Conservation (phyloP, 257 asterid genomes). For the Perilla frutescens region DNA sequence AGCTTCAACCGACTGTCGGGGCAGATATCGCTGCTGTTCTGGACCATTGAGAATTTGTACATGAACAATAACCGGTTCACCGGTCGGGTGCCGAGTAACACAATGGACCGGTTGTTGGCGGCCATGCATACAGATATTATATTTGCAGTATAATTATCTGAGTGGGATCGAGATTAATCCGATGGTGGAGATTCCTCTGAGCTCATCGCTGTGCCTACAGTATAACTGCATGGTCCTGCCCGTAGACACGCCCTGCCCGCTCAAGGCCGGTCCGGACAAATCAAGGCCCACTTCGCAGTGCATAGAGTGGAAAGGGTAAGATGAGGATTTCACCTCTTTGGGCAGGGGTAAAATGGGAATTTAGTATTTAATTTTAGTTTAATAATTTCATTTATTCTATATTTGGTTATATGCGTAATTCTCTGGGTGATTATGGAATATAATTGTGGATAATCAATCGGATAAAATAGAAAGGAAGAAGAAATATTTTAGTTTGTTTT, state of each 20-base stretch:
- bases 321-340: slow-evolving; percentile 26
- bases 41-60: slow-evolving; percentile 78
- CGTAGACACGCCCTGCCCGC: slow-evolving; percentile 82
- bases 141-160: slow-evolving; percentile 83
- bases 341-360: slow-evolving; percentile 16
- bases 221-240: slow-evolving; percentile 95
- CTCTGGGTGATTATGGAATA: neutral
- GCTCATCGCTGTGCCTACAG: slow-evolving; percentile 85
- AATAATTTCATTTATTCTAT: slow-evolving; percentile 30
- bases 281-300: slow-evolving; percentile 88
- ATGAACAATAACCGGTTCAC: slow-evolving; percentile 92
- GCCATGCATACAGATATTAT: slow-evolving; percentile 64
- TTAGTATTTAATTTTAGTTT: neutral
- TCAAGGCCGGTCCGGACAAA: slow-evolving; percentile 80
- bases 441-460: slow-evolving; percentile 31
- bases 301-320: slow-evolving; percentile 71
- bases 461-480: neutral
- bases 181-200: slow-evolving; percentile 78
- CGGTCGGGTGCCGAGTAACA: slow-evolving; percentile 71
- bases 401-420: slow-evolving; percentile 1
- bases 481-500: neutral
- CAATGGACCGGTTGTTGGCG: slow-evolving; percentile 79
- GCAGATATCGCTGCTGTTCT: slow-evolving; percentile 65
- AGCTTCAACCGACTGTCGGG: slow-evolving; percentile 87
- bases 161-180: slow-evolving; percentile 86